These are phyloP conservation scores for Themeda triandra DNA, from an alignment of 176 grass and related monocot species.

Conservation along the genomic window DNA sequence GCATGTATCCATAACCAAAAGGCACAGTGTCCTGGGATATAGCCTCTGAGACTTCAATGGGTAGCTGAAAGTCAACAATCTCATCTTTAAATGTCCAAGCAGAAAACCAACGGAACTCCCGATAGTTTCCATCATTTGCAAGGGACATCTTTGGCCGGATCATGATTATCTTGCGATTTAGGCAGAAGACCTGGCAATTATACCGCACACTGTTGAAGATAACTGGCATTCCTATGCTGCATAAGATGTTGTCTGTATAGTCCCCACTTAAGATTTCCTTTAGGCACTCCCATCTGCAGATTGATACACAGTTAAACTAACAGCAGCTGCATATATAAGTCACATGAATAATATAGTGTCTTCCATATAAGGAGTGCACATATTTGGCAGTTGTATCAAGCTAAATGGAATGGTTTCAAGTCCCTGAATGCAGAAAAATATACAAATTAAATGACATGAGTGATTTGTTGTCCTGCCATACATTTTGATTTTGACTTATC, in stretches of 20 bases:
- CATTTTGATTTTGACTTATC: not conserved
- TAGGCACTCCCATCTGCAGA: constrained; percentile 89
- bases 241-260: constrained; percentile 74
- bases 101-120: constrained; percentile 97
- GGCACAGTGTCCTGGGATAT: constrained; percentile 60
- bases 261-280: constrained; percentile 76
- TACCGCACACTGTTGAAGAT: constrained; percentile 85
- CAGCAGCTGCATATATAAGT: not conserved
- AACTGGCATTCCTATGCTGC: constrained; percentile 96
- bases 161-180: constrained; percentile 87
- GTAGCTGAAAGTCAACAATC: constrained; percentile 75
- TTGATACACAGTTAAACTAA: not conserved
- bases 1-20: constrained; percentile 91
- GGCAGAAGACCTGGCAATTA: constrained; percentile 94
- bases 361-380: not conserved
- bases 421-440: not conserved
- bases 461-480: not conserved
- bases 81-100: constrained; percentile 78
- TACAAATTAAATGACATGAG: not conserved
- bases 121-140: constrained; percentile 96
- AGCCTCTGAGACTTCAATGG: constrained; percentile 64
- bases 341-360: not conserved
- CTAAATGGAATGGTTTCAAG: not conserved
- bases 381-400: not conserved
- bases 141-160: constrained; percentile 91